phyloP scores from a whole-genome alignment of 2,329 filamentous ascomycete species.

The Trichoderma sp. region DNA sequence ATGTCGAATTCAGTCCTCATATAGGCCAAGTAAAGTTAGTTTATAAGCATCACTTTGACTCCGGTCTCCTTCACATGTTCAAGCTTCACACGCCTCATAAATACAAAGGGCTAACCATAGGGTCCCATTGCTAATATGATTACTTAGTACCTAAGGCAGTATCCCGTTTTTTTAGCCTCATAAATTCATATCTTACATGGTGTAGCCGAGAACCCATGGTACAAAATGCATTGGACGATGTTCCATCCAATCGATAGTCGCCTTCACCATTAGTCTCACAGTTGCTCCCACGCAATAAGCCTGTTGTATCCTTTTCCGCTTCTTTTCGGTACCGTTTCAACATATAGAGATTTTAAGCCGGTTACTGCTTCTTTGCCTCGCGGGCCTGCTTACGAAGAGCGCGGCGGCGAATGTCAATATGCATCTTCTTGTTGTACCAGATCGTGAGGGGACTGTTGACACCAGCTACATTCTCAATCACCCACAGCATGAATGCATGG shows the following conservation, averaged over 20 bases:
- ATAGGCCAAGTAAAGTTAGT: neutral
- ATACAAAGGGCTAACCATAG: neutral
- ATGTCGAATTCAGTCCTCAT: neutral
- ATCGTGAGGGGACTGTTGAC: conserved; percentile 48
- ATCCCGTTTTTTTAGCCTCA: too few relatives aligned
- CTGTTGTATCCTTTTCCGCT: neutral
- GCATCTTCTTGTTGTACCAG: conserved; percentile 63
- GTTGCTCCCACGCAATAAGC: neutral
- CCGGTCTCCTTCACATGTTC: neutral
- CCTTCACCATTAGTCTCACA: neutral
- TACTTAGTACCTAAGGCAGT: neutral
- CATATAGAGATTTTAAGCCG: neutral
- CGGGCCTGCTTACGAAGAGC: conserved; percentile 82
- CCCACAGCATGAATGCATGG: conserved; percentile 86
- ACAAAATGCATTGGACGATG: neutral
- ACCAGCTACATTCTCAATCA: conserved; percentile 60
- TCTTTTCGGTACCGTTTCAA: neutral
- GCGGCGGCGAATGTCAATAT: conserved; percentile 76
- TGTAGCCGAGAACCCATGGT: neutral
- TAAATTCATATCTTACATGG: neutral
- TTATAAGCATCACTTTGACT: neutral
- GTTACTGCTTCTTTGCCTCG: conserved; percentile 67
- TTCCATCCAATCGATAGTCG: neutral
- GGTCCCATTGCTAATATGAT: neutral
- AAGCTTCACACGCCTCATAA: neutral